Evolutionary conservation across 2,329 filamentous ascomycete genomes (phyloP).

Genomic region (Alternaria hordeiaustralica): DNA sequence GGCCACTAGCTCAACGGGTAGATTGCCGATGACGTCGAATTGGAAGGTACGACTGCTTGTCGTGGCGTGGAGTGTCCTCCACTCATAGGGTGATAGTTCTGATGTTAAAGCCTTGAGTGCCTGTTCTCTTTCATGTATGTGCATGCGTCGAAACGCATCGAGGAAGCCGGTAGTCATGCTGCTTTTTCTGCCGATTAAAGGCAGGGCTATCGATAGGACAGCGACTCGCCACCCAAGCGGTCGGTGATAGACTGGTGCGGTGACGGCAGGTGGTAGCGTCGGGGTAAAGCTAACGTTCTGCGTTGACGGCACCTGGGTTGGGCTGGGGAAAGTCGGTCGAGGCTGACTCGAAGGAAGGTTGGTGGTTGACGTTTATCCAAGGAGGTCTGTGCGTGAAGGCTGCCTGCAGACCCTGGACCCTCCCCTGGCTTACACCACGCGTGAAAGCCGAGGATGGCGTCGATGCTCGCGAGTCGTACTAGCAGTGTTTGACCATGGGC

Average conservation of each 20-base stretch:
- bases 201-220: neutral
- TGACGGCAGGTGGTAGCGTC: neutral
- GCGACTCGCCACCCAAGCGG: neutral
- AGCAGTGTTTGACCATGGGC: neutral
- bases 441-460: neutral
- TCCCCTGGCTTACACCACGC: neutral
- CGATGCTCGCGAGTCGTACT: neutral
- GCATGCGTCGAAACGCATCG: constrained; percentile 26
- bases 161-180: constrained; percentile 16
- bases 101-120: constrained; percentile 34
- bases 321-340: constrained; percentile 8
- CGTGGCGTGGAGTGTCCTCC: constrained; percentile 29
- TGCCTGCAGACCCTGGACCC: neutral
- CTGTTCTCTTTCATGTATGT: constrained; percentile 16
- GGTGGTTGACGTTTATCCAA: constrained; percentile 3
- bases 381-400: constrained; percentile 4
- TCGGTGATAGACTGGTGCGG: constrained; percentile 6
- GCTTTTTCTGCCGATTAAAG: neutral
- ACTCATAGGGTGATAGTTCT: constrained; percentile 40
- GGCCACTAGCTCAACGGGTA: constrained; percentile 49
- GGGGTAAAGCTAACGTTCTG: neutral
- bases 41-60: constrained; percentile 33
- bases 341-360: constrained; percentile 8
- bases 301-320: neutral
- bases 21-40: constrained; percentile 42